Conservation (phyloP, 371 early-diverging fungal genomes). For the Batrachochytrium dendrobatidis region DNA sequence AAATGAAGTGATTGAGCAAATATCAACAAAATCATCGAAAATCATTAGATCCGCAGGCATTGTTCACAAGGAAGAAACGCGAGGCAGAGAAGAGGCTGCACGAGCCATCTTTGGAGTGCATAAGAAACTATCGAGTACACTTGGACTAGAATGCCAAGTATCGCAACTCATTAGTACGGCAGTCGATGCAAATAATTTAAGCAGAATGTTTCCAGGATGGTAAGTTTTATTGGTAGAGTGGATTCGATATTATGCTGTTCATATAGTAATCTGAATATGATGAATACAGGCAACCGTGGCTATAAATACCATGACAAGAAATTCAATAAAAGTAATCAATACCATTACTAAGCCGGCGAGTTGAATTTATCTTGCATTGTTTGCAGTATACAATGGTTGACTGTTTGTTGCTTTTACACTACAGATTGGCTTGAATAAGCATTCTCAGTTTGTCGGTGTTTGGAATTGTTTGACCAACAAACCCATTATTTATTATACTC, state of each 20-base stretch:
- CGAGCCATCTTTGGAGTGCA: slow-evolving; percentile 51
- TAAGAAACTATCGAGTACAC: slow-evolving; percentile 36
- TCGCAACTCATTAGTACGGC: slow-evolving; percentile 54
- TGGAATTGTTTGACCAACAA: too few relatives aligned
- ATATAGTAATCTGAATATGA: neutral
- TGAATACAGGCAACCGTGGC: neutral
- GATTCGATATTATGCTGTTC: neutral
- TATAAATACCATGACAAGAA: too few relatives aligned
- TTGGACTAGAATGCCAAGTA: slow-evolving; percentile 55
- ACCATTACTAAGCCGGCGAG: too few relatives aligned
- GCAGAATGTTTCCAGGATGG: slow-evolving; percentile 59
- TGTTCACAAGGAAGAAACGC: neutral
- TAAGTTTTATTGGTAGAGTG: neutral
- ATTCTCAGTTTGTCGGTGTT: neutral
- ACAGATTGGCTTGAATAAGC: neutral
- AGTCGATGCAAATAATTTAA: slow-evolving; percentile 35
- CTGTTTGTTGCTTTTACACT: neutral
- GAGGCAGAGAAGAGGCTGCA: slow-evolving; percentile 53
- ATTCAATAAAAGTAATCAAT: too few relatives aligned
- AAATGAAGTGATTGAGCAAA: neutral
- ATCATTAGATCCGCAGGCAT: slow-evolving; percentile 1
- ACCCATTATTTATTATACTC: too few relatives aligned
- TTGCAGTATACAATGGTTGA: neutral
- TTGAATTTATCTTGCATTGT: neutral
- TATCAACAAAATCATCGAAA: slow-evolving; percentile 9